Conservation (phyloP, 2,329 filamentous ascomycete genomes). For the Claviceps arundinis region DNA sequence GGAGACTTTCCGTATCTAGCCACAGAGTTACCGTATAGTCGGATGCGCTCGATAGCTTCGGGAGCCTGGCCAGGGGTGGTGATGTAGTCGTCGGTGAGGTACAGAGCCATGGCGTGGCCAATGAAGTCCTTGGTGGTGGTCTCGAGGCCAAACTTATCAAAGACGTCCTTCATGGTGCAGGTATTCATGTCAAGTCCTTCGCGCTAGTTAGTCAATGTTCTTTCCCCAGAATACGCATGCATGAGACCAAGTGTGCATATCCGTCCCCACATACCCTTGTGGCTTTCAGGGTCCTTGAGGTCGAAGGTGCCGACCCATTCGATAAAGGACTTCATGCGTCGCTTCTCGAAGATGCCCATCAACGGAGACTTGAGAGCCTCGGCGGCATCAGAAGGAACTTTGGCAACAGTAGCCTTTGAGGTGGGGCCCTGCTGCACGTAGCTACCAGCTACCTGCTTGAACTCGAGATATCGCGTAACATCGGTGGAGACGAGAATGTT, state of each 20-base stretch:
- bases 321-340: conserved; percentile 89
- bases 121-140: conserved; percentile 84
- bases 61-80: conserved; percentile 57
- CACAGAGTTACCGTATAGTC: conserved; percentile 94
- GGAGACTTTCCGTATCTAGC: conserved; percentile 95
- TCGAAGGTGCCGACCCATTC: conserved; percentile 90
- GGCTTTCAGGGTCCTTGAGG: conserved; percentile 64
- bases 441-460: conserved; percentile 90
- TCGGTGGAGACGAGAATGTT: conserved; percentile 98
- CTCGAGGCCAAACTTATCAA: conserved; percentile 95
- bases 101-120: conserved; percentile 96
- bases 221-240: neutral
- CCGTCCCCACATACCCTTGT: conserved; percentile 55
- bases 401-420: conserved; percentile 82
- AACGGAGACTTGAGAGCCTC: conserved; percentile 86
- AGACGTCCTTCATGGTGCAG: conserved; percentile 94
- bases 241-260: neutral
- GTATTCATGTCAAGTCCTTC: conserved; percentile 65
- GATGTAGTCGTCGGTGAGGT: conserved; percentile 81
- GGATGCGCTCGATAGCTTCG: conserved; percentile 82
- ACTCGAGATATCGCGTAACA: conserved; percentile 77
- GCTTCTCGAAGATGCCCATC: conserved; percentile 97
- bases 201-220: conserved; percentile 8
- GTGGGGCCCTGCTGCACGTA: conserved; percentile 82
- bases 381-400: conserved; percentile 84